Evolutionary conservation across 202 grass and related monocot genomes (phyloP), one percentile per base, ranked within the genome.

Genomic region (Saccharum hybrid): DNA sequence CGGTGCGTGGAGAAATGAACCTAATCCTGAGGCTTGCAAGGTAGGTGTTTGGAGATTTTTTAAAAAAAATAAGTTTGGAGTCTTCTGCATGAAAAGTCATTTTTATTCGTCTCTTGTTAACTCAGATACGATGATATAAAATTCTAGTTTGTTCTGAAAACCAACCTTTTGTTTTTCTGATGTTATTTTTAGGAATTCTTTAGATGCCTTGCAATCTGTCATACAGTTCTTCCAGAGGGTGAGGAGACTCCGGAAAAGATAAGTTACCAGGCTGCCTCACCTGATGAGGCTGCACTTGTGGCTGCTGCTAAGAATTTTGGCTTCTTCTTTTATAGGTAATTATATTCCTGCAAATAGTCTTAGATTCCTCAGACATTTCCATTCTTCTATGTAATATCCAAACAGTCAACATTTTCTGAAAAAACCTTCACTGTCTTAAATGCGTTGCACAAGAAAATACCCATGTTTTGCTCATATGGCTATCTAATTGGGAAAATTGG

Each of bases 211-310:
- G 96, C 93, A 67, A 42, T 99, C 80, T 99, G 96, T 87, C 96
- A 99, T 89, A 99, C 96, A 63, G 96, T 99, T 89, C 96, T 99
- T 89, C 96, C 96, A 80, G 96, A 99, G 86, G 96, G 96, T 13
- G 93, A 99, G 66, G 93, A 96, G 81, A 92, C 93, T 73, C 96
- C 84, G 1, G 96, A 96, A 91, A 96, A 99, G 78, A 96, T 99
- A 28, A 90, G 62, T 63, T 99, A 96, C 80, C 96, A 99, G 86
- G 96, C 96, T 84, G 93, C 96, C 76, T 99, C 96, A 88, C 96
- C 96, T 85, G 96, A 99, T 80, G 96, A 99, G 79, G 86, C 96
- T 84, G 96, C 96, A 63, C 96, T 99, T 84, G 96, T 99, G 75
- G 83, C 89, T 84, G 96, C 93, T 77, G 91, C 93, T 62, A 99